Evolutionary conservation across 75 land plant genomes (phyloP).

Genomic region (Pinus taeda): DNA sequence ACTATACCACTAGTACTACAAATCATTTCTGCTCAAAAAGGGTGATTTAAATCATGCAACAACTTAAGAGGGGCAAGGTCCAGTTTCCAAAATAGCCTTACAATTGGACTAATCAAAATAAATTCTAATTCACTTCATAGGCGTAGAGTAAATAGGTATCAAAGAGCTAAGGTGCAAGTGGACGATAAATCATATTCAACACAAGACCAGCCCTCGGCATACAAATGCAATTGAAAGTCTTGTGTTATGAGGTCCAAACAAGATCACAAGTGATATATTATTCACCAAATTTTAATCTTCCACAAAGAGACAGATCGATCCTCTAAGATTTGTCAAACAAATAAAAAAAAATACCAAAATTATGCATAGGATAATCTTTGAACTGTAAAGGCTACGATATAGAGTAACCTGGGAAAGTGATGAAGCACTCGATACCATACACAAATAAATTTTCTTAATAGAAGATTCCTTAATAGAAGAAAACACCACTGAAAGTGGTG

Average conservation of each 20-base stretch:
- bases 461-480: background rate
- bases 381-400: background rate
- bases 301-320: background rate
- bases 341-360: background rate
- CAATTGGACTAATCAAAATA: no score
- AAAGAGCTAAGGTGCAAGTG: background rate
- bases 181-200: background rate
- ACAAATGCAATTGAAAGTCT: background rate
- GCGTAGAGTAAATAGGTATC: background rate
- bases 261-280: background rate
- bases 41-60: no score
- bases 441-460: no score
- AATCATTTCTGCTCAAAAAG: no score
- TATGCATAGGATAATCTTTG: background rate
- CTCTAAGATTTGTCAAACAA: background rate
- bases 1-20: no score
- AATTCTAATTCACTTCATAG: background rate
- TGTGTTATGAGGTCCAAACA: background rate
- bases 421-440: background rate
- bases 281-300: background rate
- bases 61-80: no score
- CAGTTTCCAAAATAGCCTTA: no score
- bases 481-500: background rate
- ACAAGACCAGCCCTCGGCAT: background rate
- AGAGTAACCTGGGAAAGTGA: background rate